A percentile compares a stretch with the other conserved stretches of the same genome.
Evolutionary conservation across 495 filamentous ascomycete species (phyloP).

Genomic region (Ascobolus immersus): DNA sequence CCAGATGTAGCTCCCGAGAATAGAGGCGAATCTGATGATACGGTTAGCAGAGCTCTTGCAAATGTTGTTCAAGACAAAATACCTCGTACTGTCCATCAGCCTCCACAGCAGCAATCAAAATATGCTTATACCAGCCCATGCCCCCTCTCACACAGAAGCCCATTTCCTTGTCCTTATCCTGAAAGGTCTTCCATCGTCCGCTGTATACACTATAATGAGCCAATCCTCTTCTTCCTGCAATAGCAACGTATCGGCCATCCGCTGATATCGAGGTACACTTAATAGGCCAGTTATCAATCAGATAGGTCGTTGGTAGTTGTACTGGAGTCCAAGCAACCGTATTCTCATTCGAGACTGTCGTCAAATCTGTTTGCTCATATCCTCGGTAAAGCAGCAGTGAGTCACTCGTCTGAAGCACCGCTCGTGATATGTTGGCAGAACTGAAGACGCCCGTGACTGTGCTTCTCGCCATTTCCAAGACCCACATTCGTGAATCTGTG

Average conservation of each 20-base stretch:
- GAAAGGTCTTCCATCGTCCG: conserved; percentile 86
- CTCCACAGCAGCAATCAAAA: conserved; percentile 83
- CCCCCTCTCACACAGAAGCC: conserved; percentile 80
- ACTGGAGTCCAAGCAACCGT: conserved; percentile 69
- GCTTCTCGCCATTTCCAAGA: conserved; percentile 75
- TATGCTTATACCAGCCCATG: conserved; percentile 97
- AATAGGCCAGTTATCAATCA: conserved; percentile 81
- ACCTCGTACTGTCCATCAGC: conserved; percentile 57
- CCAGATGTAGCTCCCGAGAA: conserved; percentile 62
- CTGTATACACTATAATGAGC: conserved; percentile 91
- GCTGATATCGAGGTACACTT: conserved; percentile 58
- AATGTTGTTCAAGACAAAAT: conserved; percentile 8
- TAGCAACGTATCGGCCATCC: conserved; percentile 81
- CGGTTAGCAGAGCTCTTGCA: too few relatives aligned
- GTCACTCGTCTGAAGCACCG: conserved; percentile 64
- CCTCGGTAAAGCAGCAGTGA: conserved; percentile 78
- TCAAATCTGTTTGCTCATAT: conserved; percentile 70
- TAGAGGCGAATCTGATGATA: conserved; percentile 72
- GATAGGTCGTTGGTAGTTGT: conserved; percentile 59
- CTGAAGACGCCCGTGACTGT: conserved; percentile 74
- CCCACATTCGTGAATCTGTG: conserved; percentile 55
- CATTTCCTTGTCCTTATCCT: conserved; percentile 54
- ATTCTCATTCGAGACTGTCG: conserved; percentile 73
- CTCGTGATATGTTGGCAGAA: conserved; percentile 64
- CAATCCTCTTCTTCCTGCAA: conserved; percentile 74